phyloP scores from a whole-genome alignment of 164 flowering plant genomes.

The Chimonanthus salicifolius region DNA sequence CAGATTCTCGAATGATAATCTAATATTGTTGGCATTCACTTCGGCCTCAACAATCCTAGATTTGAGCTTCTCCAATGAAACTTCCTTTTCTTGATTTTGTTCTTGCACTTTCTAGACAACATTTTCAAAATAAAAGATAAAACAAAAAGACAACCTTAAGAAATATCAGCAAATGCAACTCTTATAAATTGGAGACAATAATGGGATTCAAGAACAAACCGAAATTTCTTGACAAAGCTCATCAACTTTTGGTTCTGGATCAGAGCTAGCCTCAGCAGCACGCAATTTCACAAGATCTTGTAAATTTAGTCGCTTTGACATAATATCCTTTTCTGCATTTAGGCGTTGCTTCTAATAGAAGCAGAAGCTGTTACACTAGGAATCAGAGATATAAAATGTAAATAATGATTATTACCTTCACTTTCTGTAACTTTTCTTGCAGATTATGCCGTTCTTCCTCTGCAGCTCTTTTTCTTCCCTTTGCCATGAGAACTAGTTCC shows the following conservation, averaged over 20 bases:
- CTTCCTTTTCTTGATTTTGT: constrained; percentile 47
- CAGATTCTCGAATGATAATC: constrained; percentile 45
- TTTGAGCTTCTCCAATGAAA: constrained; percentile 31
- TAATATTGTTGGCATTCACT: constrained; percentile 41
- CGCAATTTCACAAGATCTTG: constrained; percentile 52
- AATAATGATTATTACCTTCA: constrained; percentile 42
- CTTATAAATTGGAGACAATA: not conserved
- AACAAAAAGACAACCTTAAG: not conserved
- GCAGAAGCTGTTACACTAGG: not conserved
- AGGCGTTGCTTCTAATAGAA: constrained; percentile 46
- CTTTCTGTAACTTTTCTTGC: constrained; percentile 20
- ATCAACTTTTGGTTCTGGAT: constrained; percentile 45
- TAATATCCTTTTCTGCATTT: constrained; percentile 41
- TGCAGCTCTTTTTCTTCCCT: constrained; percentile 42
- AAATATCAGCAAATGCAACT: not conserved
- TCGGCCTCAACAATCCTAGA: constrained; percentile 44
- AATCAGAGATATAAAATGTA: not conserved
- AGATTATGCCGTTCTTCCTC: constrained; percentile 37
- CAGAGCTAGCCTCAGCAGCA: constrained; percentile 36
- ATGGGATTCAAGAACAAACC: constrained; percentile 38
- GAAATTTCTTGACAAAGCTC: constrained; percentile 66
- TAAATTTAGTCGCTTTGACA: constrained; percentile 38
- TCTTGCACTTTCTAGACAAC: constrained; percentile 44
- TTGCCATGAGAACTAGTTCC: constrained; percentile 27
- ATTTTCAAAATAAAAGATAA: constrained; percentile 7